Evolutionary conservation across 768 basidiomycete genomes (phyloP), one percentile per base, ranked within the genome.

Genomic region (Fibroporia radiculosa): DNA sequence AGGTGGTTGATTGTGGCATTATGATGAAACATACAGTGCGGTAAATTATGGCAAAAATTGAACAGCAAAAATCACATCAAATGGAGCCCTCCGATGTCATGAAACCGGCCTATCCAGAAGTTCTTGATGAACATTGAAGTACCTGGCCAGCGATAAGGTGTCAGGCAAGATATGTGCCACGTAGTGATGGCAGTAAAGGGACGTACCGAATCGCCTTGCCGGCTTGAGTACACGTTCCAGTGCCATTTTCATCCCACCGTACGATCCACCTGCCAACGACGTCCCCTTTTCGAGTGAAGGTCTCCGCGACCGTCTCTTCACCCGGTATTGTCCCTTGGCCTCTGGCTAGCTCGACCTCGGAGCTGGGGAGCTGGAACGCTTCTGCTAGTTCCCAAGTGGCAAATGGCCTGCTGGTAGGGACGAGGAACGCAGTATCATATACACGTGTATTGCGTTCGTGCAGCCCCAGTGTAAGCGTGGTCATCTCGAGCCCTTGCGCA

Each of bases 241-340:
- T 67, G 2, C 82, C 83, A 28, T 75, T 67, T 50, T 80, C 73
- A 13, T 69, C 77, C 86, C 88, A 91, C 39, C 67, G 71, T 1
- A 91, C 87, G 10, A 87, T 66, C 89, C 88, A 90, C 40, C 84
- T 66, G 19, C 89, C 89, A 7, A 84, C 40, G 12, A 87, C 63
- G 13, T 70, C 67, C 0, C 83, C 84, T 11, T 71, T 65, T 29
- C 66, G 60, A 51, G 82, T 74, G 33, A 70, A 52, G 2, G 84
- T 89, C 62, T 90, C 88, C 12, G 90, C 89, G 1, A 90, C 73
- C 1, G 88, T 88, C 63, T 91, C 87, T 53, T 87, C 80, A 46
- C 65, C 55, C 4, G 56, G 56, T 4, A 58, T 43, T 10, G 45
- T 48, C 7, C 58, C 52, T 3, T 79, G 80, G 1, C 72, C 66